Conservation (phyloP, 495 filamentous ascomycete genomes). For the Podospora fimiseda region DNA sequence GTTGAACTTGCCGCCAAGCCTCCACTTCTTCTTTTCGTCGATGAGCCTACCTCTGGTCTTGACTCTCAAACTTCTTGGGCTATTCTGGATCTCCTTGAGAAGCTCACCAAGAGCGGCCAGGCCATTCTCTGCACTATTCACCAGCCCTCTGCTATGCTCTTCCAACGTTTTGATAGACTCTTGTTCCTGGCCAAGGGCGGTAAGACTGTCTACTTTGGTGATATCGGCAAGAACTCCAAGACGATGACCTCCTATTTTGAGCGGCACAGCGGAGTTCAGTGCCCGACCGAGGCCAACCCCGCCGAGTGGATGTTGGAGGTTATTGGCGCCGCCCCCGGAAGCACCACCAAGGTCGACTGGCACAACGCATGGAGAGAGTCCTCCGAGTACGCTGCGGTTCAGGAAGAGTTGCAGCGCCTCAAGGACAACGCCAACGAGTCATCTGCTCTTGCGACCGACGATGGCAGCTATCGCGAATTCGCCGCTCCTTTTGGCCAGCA, state of each 20-base stretch:
- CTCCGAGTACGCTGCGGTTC: conserved; percentile 60
- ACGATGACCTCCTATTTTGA: conserved; percentile 76
- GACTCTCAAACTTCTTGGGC: conserved; percentile 85
- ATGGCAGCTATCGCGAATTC: conserved; percentile 46
- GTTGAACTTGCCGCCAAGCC: conserved; percentile 90
- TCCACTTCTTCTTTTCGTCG: conserved; percentile 81
- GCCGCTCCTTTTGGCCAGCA: conserved; percentile 52
- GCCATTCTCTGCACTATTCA: conserved; percentile 91
- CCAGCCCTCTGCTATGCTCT: conserved; percentile 83
- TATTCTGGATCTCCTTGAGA: conserved; percentile 70
- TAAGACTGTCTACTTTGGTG: conserved; percentile 83
- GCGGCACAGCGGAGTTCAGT: conserved; percentile 64
- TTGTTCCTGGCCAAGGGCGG: conserved; percentile 79
- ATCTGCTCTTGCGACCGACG: conserved; percentile 23
- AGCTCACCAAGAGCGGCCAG: conserved; percentile 76
- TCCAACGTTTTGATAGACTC: conserved; percentile 84
- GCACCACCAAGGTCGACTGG: conserved; percentile 73
- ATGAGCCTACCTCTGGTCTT: conserved; percentile 81
- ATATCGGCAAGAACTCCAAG: conserved; percentile 73
- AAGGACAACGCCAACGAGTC: conserved; percentile 53
- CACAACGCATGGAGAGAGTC: conserved; percentile 70
- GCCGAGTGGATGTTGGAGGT: conserved; percentile 97
- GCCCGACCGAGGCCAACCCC: conserved; percentile 73
- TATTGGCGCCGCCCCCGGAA: conserved; percentile 86
- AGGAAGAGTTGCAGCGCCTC: conserved; percentile 62